Evolutionary conservation across 2,329 filamentous ascomycete genomes (phyloP), one percentile per base, ranked within the genome.

Genomic region (Apiospora sp.): DNA sequence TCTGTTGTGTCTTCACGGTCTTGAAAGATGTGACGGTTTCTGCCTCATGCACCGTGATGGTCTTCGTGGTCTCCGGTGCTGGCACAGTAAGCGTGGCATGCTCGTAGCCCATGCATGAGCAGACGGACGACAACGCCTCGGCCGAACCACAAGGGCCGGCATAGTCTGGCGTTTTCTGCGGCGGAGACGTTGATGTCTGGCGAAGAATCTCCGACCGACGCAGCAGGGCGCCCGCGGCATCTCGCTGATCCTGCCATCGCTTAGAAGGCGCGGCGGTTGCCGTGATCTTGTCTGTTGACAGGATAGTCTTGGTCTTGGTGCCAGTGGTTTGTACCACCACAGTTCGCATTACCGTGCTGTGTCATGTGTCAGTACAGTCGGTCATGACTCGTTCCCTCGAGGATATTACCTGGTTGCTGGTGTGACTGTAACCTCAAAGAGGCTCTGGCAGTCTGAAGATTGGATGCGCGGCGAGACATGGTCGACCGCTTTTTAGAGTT

Each of bases 41-140:
- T 13, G 69, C 73, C 12, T 73, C 68, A 5, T 61, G 37, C 13
- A 71, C 67, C 6, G 58, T 71, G 67, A 73, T 37, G 7, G 71
- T 67, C 67, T 67, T 69, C 8, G 76, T 77, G 2, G 67, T 70
- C 14, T 27, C 74, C 43, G 73, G 72, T 37, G 73, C 74, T 19
- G 73, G 48, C 13, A 49, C 74, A 1, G 74, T 76, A 30, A 71
- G 49, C 2, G 75, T 76, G n/a, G 64, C 61, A 1, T 72, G 71
- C 37, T 73, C 68, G 22, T 75, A 51, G 7, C 75, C 75, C 58
- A 76, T 67, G 58, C 75, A 78, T 2, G 75, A 76, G 67, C 76
- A 78, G 10, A 76, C 76, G 37, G 75, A 76, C 37, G 74, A 74
- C 43, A 76, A 75, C 13, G 75, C 76, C 12, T 71, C 67, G 3